Evolutionary conservation across 345 rosid species (phyloP), one percentile per base, ranked within the genome.

Genomic region (Citrus medica): DNA sequence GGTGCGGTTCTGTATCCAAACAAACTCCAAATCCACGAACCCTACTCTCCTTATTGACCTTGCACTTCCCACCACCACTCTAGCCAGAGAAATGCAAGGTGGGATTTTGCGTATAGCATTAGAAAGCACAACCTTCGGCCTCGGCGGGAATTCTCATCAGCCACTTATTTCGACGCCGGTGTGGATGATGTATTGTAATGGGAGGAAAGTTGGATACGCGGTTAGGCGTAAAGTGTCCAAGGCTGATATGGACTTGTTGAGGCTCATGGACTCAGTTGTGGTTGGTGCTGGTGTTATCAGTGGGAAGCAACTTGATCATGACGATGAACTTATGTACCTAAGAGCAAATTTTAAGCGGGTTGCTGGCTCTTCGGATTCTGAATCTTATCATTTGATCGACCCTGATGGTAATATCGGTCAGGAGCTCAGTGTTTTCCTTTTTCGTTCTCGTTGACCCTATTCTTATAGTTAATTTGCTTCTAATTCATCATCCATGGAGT

Each of bases 141-240:
- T 38, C n/a, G 8, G 69, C 27, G 48, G 72, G 6, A 42, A 64
- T 37, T 78, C 77, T 51, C 64, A 69, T 33, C 65, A 62, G 6
- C 58, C 81, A 6, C 82, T 86, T 58, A 74, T 90, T 71, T 83
- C 91, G 14, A 79, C 55, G 67, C 83, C 88, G 0, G 24, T 82
- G 37, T 93, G 97, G 97, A 87, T 79, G 66, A 87, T 86, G 92
- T 86, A 80, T 60, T 93, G 92, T 28, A 93, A 91, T 30, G 97
- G 97, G 14, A 87, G 89, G 79, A 90, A 69, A 80, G 89, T 88
- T 27, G 97, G 97, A 27, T 89, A 85, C 30, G 97, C 97, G 2
- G 86, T 86, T 27, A 90, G 78, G 77, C 82, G 92, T 5, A 77
- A 78, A 51, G 85, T 90, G 3, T 79, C 89, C 0, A 83, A 86